A percentile compares a stretch with the other conserved stretches of the same genome.
Evolutionary conservation across 2,329 filamentous ascomycete genomes (phyloP).

Genomic region (Stylonectria norvegica): DNA sequence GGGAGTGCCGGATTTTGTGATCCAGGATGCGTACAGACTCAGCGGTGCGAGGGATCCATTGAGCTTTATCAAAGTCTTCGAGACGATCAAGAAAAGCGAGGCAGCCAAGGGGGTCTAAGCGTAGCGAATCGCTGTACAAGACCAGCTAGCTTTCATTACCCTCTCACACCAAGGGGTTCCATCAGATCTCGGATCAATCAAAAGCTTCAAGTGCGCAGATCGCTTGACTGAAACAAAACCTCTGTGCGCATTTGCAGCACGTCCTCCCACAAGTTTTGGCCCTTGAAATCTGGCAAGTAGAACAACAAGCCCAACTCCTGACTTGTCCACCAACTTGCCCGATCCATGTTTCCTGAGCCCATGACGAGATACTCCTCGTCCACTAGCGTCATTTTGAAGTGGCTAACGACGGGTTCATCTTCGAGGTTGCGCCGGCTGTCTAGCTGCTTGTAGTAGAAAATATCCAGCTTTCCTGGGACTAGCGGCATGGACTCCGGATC

Average conservation of each 20-base stretch:
- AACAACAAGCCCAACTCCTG: conserved; percentile 73
- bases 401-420: conserved; percentile 66
- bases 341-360: conserved; percentile 80
- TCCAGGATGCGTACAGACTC: conserved; percentile 65
- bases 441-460: conserved; percentile 56
- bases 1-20: conserved; percentile 70
- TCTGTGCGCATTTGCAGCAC: conserved; percentile 37
- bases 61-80: conserved; percentile 64
- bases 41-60: conserved; percentile 66
- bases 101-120: conserved; percentile 6
- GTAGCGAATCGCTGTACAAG: no score
- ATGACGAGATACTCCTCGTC: conserved; percentile 66
- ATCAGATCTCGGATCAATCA: neutral
- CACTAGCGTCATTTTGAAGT: conserved; percentile 74
- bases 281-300: conserved; percentile 39
- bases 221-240: conserved; percentile 28
- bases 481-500: conserved; percentile 43
- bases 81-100: conserved; percentile 45
- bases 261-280: conserved; percentile 37
- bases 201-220: conserved; percentile 1
- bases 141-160: no score
- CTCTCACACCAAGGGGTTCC: no score
- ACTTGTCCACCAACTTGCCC: conserved; percentile 82
- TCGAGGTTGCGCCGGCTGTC: conserved; percentile 25
- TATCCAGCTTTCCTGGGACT: conserved; percentile 47